Percentiles rank a stretch among this genome's conserved stretches.
Evolutionary conservation across 1,139 yeast genomes (phyloP).

Genomic region (Saccharomycopsis hybrid): DNA sequence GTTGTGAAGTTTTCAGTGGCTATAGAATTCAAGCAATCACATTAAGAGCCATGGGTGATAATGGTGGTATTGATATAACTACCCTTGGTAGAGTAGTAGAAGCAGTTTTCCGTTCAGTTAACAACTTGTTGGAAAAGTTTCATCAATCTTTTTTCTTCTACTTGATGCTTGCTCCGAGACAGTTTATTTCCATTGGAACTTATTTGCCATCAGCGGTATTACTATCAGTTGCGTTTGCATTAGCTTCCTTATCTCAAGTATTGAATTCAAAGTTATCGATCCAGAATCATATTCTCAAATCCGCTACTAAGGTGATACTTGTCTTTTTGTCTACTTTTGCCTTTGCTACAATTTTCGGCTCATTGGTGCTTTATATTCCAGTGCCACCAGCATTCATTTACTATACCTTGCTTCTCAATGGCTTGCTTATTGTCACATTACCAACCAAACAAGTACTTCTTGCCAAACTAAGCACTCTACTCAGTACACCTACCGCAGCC

Average conservation of each 20-base stretch:
- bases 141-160: slow-evolving; percentile 97
- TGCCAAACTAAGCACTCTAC: slow-evolving; percentile 5
- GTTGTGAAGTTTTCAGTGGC: slow-evolving; percentile 90
- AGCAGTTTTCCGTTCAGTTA: slow-evolving; percentile 80
- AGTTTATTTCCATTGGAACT: slow-evolving; percentile 89
- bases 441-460: slow-evolving; percentile 19
- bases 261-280: slow-evolving; percentile 36
- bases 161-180: slow-evolving; percentile 66
- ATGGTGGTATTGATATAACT: slow-evolving; percentile 66
- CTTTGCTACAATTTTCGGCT: slow-evolving; percentile 12
- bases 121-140: slow-evolving; percentile 88
- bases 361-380: slow-evolving; percentile 12
- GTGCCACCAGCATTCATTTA: slow-evolving; percentile 10
- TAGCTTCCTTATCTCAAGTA: slow-evolving; percentile 60
- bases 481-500: background rate
- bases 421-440: slow-evolving; percentile 9
- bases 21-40: slow-evolving; percentile 95
- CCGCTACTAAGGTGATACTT: slow-evolving; percentile 12
- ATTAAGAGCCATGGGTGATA: slow-evolving; percentile 58
- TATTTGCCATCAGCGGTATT: slow-evolving; percentile 83
- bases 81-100: slow-evolving; percentile 89
- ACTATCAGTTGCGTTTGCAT: slow-evolving; percentile 61
- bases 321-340: slow-evolving; percentile 7
- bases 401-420: slow-evolving; percentile 9
- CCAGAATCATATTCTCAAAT: slow-evolving; percentile 20